phyloP scores from a whole-genome alignment of 345 rosid species.

The Limnanthes douglasii region DNA sequence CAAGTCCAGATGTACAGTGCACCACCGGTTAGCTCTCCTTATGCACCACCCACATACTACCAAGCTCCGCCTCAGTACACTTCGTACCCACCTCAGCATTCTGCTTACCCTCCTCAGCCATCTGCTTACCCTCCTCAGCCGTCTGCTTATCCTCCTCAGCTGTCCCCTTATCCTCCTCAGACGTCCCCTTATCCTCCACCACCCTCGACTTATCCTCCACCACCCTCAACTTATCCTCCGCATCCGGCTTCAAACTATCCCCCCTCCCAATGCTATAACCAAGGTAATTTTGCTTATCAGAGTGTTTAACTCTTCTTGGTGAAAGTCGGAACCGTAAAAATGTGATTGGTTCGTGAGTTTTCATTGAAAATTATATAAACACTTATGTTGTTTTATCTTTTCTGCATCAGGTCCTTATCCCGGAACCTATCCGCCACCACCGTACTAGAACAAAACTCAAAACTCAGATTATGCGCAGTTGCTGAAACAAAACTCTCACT shows the following conservation, averaged over 20 bases:
- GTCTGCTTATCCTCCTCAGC: constrained; percentile 21
- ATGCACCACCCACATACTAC: constrained; percentile 22
- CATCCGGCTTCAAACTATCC: constrained; percentile 26
- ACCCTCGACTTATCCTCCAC: constrained; percentile 20
- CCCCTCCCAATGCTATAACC: constrained; percentile 19
- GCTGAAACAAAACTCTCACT: no score
- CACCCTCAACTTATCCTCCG: constrained; percentile 16
- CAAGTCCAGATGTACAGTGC: constrained; percentile 15
- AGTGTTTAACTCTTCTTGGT: constrained; percentile 7
- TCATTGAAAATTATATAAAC: no score
- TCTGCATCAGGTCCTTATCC: constrained; percentile 34
- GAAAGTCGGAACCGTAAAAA: neutral
- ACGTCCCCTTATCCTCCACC: constrained; percentile 27
- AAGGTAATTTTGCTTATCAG: constrained; percentile 38
- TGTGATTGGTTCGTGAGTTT: neutral
- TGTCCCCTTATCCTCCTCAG: constrained; percentile 23
- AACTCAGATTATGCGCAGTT: no score
- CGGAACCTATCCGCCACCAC: constrained; percentile 44
- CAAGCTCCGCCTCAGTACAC: no score
- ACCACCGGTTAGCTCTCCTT: constrained; percentile 16
- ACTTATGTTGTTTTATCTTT: neutral
- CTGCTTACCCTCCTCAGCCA: no score
- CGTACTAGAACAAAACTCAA: constrained; percentile 33
- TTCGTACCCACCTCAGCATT: no score
- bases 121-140: no score